Evolutionary conservation across 2,329 filamentous ascomycete genomes (phyloP).

Genomic region (Penicillium brevicompactum): DNA sequence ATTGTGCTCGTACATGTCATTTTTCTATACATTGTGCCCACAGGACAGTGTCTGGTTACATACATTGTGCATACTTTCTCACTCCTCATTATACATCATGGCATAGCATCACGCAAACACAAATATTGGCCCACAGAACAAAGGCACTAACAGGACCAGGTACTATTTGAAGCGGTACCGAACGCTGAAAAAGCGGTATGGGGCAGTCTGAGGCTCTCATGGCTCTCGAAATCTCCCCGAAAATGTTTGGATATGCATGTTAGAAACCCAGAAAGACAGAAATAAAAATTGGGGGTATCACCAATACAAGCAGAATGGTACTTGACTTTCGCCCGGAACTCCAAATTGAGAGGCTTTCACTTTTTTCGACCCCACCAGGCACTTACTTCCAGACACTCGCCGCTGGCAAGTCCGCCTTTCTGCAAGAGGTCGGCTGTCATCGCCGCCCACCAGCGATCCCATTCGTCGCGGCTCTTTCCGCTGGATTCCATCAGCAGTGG

Average conservation of each 20-base stretch:
- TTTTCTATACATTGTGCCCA: slow-evolving; percentile 22
- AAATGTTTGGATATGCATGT: slow-evolving; percentile 24
- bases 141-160: slow-evolving; percentile 50
- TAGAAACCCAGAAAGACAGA: slow-evolving; percentile 22
- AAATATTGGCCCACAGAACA: slow-evolving; percentile 4
- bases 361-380: slow-evolving; percentile 66
- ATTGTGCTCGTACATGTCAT: slow-evolving; percentile 16
- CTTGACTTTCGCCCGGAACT: slow-evolving; percentile 34
- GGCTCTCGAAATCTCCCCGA: slow-evolving; percentile 11
- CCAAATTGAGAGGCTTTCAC: slow-evolving; percentile 34
- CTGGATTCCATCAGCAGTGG: slow-evolving; percentile 78
- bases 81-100: slow-evolving; percentile 26
- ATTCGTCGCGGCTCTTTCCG: slow-evolving; percentile 87
- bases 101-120: slow-evolving; percentile 22
- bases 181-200: slow-evolving; percentile 79
- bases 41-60: slow-evolving; percentile 21
- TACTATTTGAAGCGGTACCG: slow-evolving; percentile 94
- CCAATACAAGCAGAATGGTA: slow-evolving; percentile 40
- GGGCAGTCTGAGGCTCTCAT: slow-evolving; percentile 39
- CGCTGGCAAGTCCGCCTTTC: slow-evolving; percentile 75
- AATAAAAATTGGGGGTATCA: slow-evolving; percentile 39
- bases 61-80: slow-evolving; percentile 11
- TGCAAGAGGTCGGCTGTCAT: slow-evolving; percentile 84
- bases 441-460: slow-evolving; percentile 84
- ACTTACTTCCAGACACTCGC: slow-evolving; percentile 76